Base-by-base conservation (phyloP, 2,329 filamentous ascomycete species). In the Rhytidhysteron rufulum region DNA sequence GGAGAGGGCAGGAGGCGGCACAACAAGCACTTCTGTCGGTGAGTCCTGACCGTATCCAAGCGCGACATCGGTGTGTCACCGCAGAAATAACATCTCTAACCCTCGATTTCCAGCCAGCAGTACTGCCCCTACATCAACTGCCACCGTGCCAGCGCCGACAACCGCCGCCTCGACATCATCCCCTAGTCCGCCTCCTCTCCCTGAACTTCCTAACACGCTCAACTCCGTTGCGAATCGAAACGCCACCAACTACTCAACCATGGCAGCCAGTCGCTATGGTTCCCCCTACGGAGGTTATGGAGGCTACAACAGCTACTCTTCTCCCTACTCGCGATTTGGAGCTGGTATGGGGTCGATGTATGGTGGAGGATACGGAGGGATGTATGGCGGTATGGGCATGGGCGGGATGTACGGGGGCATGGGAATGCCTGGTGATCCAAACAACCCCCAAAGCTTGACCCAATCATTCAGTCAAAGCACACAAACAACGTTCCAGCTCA, bases 401-500 rank as follows among this genome's bases (percentile, higher is more conserved):
- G 57, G 58, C 7, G 66, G 67, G 34, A 67, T 65, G 52, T 71
- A 73, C 47, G 77, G 77, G 18, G 81, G 60, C n/a, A 65, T 65
- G 53, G 60, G 62, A 40, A 67, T 67, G 63, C 60, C 60, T n/a
- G 63, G 62, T 32, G 64, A 87, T 61, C 85, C 86, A 20, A 94
- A 94, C 62, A 88, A 95, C 63, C 87, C 88, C 20, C 88, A 93
- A 65, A 96, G 89, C 68, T 73, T 98, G 63, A 96, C 91, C n/a
- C 87, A 94, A 62, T 85, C 87, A 39, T 96, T 97, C 74, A 88
- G 83, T 62, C 90, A 95, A 66, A 93, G 86, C 72, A 98, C 94
- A 0, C 87, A 93, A 55, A 88, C 91, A 9, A 98, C 93, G 0
- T 98, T 98, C 62, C 93, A 97, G 73, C 88, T 98, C 77, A 88